These are phyloP conservation scores for Chloris gayana DNA, from an alignment of 176 grass and related monocot genomes.

Conservation along the genomic window DNA sequence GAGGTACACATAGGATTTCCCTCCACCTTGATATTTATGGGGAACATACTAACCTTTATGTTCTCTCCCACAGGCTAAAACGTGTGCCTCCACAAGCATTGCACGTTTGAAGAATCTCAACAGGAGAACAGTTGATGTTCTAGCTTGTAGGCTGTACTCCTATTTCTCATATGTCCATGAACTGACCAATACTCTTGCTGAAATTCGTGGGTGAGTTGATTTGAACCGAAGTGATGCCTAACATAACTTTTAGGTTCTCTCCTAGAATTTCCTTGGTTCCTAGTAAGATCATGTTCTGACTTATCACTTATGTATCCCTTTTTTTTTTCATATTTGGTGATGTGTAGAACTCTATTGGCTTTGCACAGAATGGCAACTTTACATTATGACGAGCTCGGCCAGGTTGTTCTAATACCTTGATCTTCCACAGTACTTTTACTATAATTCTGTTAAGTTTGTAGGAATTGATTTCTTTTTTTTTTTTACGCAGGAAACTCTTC, in stretches of 20 bases:
- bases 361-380: constrained; percentile 90
- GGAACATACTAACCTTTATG: constrained; percentile 10
- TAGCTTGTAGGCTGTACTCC: constrained; percentile 72
- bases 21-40: not conserved
- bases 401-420: constrained; percentile 52
- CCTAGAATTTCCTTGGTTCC: constrained; percentile 7
- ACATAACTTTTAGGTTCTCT: not conserved
- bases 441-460: constrained; percentile 8
- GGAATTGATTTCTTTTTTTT: not conserved
- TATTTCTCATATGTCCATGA: constrained; percentile 81
- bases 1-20: constrained; percentile 40
- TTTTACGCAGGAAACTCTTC: constrained; percentile 65
- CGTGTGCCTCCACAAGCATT: constrained; percentile 75
- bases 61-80: constrained; percentile 66
- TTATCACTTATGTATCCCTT: constrained; percentile 22
- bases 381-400: constrained; percentile 80
- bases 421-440: not conserved
- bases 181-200: constrained; percentile 76
- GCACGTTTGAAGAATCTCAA: constrained; percentile 79
- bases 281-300: constrained; percentile 20
- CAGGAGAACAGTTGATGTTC: constrained; percentile 84
- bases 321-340: constrained; percentile 6
- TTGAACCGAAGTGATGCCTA: constrained; percentile 10
- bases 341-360: constrained; percentile 61
- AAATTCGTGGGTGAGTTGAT: constrained; percentile 83